Evolutionary conservation across 371 early-diverging fungal species (phyloP).

Genomic region (Mucor velutinosus): DNA sequence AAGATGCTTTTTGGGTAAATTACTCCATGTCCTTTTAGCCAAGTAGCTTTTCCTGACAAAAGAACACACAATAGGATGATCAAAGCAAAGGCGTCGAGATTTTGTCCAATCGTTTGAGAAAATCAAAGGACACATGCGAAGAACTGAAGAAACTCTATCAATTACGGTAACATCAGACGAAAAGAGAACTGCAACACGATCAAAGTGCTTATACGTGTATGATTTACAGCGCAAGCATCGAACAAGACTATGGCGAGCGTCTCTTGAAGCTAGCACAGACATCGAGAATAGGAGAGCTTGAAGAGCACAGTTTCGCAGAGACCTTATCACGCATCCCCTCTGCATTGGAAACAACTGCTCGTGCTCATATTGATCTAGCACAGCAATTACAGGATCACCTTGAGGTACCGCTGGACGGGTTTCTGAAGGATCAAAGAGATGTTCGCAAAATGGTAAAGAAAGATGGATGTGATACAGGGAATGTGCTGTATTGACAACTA

Average conservation of each 20-base stretch:
- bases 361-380: conserved; percentile 51
- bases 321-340: conserved; percentile 43
- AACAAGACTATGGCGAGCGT: conserved; percentile 43
- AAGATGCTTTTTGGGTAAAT: conserved; percentile 32
- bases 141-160: conserved; percentile 28
- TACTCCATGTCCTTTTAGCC: neutral
- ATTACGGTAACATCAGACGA: neutral
- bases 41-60: neutral
- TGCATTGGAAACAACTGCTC: conserved; percentile 47
- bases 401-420: conserved; percentile 40
- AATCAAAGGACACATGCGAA: conserved; percentile 38
- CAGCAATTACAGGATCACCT: conserved; percentile 45
- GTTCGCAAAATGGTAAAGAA: conserved; percentile 16
- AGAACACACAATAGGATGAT: conserved; percentile 19
- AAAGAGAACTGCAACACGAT: neutral
- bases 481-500: neutral
- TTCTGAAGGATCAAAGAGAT: conserved; percentile 46
- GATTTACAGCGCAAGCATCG: conserved; percentile 27
- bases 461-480: neutral
- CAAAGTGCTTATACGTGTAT: neutral
- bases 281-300: conserved; percentile 34
- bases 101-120: conserved; percentile 20
- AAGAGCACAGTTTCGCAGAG: conserved; percentile 45
- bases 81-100: conserved; percentile 28
- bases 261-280: conserved; percentile 35